Conservation (phyloP, 257 asterid species). For the Solanum dulcamara region DNA sequence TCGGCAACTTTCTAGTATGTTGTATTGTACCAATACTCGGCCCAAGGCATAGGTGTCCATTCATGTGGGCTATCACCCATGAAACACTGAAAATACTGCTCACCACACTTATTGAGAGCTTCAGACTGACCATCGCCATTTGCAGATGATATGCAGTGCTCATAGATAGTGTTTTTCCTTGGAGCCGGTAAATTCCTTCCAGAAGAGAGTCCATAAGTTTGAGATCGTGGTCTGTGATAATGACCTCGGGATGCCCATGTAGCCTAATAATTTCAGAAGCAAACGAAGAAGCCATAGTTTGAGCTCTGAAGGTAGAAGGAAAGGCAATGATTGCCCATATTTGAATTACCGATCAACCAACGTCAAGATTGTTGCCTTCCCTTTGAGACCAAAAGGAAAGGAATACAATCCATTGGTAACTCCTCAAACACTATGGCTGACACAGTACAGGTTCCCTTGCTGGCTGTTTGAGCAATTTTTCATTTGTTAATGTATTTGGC, state of each 20-base stretch:
- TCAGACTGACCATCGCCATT: not conserved
- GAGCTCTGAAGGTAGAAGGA: not conserved
- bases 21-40: not conserved
- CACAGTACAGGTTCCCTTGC: not conserved
- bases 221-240: not conserved
- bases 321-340: not conserved
- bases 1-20: not conserved
- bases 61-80: not conserved
- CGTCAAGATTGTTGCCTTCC: not conserved
- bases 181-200: not conserved
- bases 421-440: not conserved
- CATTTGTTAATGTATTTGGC: not conserved
- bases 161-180: not conserved
- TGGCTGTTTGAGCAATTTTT: not conserved
- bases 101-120: not conserved
- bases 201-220: not conserved
- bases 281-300: not conserved
- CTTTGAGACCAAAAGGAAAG: not conserved
- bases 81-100: not conserved
- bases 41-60: not conserved
- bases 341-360: not conserved
- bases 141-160: not conserved
- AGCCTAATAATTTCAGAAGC: not conserved
- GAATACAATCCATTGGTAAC: not conserved
- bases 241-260: not conserved